Evolutionary conservation across 75 land plant species (phyloP), one percentile per base, ranked within the genome.

Genomic region (Cunninghamia lanceolata): DNA sequence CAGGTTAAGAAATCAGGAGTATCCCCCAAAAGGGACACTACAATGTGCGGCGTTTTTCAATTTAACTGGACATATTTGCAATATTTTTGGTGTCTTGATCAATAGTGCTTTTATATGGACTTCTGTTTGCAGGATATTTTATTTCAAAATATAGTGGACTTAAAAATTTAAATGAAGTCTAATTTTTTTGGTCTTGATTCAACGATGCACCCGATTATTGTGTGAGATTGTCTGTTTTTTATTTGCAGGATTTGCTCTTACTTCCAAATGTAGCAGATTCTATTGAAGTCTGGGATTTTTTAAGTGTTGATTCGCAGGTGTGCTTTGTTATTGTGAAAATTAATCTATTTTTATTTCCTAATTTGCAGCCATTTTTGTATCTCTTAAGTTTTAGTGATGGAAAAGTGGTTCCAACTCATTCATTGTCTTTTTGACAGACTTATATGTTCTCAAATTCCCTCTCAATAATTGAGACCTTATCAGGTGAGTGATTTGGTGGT

Each of bases 211-310:
- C 11, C 9, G 34, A 30, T n/a, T n/a, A 30, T 68, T 54, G 17
- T 68, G 32, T 73, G 75, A 73, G 34, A 30, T 40, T 70, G 21
- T 84, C 1, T 84, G 17, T 73, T 89, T 39, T 3, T 84, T 39
- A 50, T 83, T 46, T 78, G 43, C 94, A 97, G 99, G 93, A 92
- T 59, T 89, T 97, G 40, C 89, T 97, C 40, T 89, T 92, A 59
- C 90, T 96, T 85, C 99, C 99, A 32, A 93, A 89, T 39, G 85
- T 97, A 81, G 93, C 98, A 53, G 93, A 95, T 42, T 92, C 95
- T n/a, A 96, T 96, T 86, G 99, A 97, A 89, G 99, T 97, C 56
- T 97, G 96, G 98, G 99, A 97, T 88, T 97, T 97, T 82, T 94
- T 97, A 42, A 97, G 98, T 88, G 93, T 94, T 88, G 96, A 96